A percentile compares a stretch with the other conserved stretches of the same genome.
phyloP scores from a whole-genome alignment of 169 alveolate genomes.

The Cyclospora cayetanensis region DNA sequence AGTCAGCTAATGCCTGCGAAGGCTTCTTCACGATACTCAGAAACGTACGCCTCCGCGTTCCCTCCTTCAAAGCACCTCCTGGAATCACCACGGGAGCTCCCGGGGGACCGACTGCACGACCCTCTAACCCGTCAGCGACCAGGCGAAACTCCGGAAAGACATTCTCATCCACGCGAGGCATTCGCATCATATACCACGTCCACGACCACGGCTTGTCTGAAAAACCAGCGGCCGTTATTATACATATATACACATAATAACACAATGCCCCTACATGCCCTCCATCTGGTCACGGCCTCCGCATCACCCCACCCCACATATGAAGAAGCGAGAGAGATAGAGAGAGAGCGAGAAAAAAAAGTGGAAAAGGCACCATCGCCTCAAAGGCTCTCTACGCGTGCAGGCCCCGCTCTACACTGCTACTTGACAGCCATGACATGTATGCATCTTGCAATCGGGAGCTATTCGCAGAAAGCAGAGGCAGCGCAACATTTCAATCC shows the following conservation, averaged over 20 bases:
- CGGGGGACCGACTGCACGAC: not conserved
- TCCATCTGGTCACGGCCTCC: not conserved
- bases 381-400: not conserved
- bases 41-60: not conserved
- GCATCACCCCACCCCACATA: not conserved
- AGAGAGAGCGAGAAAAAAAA: not conserved
- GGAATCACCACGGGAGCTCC: not conserved
- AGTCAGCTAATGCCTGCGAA: conserved; percentile 3
- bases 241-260: not conserved
- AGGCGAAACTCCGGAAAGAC: conserved; percentile 15
- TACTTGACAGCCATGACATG: not conserved
- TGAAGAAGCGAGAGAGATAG: not conserved
- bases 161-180: conserved; percentile 29
- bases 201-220: conserved; percentile 54
- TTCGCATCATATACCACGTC: not conserved
- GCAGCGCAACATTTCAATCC: no score
- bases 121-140: not conserved
- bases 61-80: not conserved
- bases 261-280: not conserved
- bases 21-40: not conserved
- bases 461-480: no score
- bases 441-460: no score
- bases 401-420: not conserved
- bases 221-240: not conserved
- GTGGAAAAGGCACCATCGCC: not conserved